Evolutionary conservation across 31 red algal genomes (phyloP).

Genomic region (Odonthalia washingtoniensis): DNA sequence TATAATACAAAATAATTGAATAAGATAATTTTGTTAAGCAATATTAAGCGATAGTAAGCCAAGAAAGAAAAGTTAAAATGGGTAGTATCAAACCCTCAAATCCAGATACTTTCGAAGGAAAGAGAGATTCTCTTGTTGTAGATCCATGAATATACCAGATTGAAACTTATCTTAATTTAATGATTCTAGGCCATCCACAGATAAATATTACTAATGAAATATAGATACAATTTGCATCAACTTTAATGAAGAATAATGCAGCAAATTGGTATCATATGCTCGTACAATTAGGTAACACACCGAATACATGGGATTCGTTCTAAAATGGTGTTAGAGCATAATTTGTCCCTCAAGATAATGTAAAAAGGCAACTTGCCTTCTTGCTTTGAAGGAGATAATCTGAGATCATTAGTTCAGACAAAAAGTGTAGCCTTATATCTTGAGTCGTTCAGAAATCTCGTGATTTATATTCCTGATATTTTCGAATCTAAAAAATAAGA

Average conservation of each 20-base stretch:
- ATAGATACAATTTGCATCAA: background rate
- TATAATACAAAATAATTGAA: no score
- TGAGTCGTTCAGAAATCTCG: background rate
- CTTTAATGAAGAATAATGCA: background rate
- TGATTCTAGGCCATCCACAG: background rate
- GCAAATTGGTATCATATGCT: background rate
- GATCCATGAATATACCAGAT: background rate
- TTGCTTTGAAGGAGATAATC: background rate
- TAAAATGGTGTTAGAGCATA: background rate
- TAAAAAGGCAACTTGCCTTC: background rate
- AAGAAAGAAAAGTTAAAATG: conserved; percentile 1
- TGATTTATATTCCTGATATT: background rate
- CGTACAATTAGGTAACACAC: background rate
- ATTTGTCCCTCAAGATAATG: conserved; percentile 4
- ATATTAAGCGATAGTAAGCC: no score
- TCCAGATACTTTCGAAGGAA: background rate
- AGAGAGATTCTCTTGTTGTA: background rate
- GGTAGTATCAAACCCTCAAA: background rate
- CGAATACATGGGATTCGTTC: background rate
- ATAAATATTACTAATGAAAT: background rate
- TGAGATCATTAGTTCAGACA: background rate
- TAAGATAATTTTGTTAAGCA: no score
- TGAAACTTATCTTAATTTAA: background rate
- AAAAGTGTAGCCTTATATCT: conserved; percentile 12
- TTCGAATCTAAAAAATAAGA: background rate